A percentile compares a stretch with the other conserved stretches of the same genome.
These are phyloP conservation scores for Auricularia cornea DNA, from an alignment of 768 basidiomycete species.

Conservation along the genomic window DNA sequence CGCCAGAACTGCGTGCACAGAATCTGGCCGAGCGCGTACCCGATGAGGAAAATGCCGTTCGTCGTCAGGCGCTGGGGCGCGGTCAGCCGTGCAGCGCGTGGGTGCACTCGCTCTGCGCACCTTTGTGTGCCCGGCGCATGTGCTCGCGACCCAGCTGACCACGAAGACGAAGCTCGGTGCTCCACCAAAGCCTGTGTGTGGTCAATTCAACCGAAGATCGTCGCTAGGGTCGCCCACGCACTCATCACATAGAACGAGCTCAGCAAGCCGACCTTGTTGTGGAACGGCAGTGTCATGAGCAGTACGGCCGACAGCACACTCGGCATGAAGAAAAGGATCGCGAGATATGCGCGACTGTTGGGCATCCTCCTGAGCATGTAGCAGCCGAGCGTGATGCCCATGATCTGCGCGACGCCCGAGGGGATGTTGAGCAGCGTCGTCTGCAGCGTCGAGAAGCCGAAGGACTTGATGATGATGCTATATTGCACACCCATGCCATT, in stretches of 20 bases:
- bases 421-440: constrained; percentile 15
- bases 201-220: neutral
- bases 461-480: constrained; percentile 12
- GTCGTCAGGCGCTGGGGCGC: constrained; percentile 8
- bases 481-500: constrained; percentile 15
- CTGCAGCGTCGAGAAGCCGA: constrained; percentile 12
- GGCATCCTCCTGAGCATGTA: constrained; percentile 7
- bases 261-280: constrained; percentile 14
- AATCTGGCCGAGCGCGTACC: constrained; percentile 25
- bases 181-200: constrained; percentile 10
- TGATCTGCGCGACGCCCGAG: constrained; percentile 8
- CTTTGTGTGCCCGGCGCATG: constrained; percentile 14
- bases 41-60: constrained; percentile 22
- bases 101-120: neutral
- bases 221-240: no score
- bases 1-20: constrained; percentile 19
- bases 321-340: constrained; percentile 19
- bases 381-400: constrained; percentile 9
- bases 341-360: constrained; percentile 19
- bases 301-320: constrained; percentile 19
- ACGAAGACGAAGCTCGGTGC: constrained; percentile 11
- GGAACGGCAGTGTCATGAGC: constrained; percentile 12
- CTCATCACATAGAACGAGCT: constrained; percentile 11
- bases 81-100: neutral
- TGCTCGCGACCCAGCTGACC: constrained; percentile 10